Evolutionary conservation across 305 asterid species (phyloP), one percentile per base, ranked within the genome.

Genomic region (Withania somnifera): DNA sequence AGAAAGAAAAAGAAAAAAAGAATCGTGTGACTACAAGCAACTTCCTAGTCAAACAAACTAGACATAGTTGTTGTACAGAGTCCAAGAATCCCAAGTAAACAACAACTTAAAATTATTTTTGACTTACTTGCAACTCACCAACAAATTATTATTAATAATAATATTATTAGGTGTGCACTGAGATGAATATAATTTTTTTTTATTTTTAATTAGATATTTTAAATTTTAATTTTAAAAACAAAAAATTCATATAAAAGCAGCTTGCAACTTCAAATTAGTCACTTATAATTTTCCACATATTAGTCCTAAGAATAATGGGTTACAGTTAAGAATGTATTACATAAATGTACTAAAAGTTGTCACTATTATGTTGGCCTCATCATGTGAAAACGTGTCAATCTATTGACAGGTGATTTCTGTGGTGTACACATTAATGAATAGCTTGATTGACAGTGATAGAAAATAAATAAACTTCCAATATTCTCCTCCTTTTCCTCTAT

Each of bases 371-470:
- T 47, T 19, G 60, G 19, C 17, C 24, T 11, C 79, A 73, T 11
- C 79, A 73, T 45, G 60, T 73, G 79, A 47, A 73, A 73, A 73
- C 79, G 79, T 73, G 79, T 73, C 60, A 45, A 14, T 42, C 22
- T 45, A 11, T 71, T 45, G 22, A 24, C 78, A 71, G 57, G 78
- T 42, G 2, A 0, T 4, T 22, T 45, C 22, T 22, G 0, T 71
- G 57, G 3, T 42, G 79, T 73, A 17, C 20, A 73, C 36, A 24
- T 24, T 71, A 47, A 47, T 42, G 8, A 73, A 47, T 47, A 47
- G 38, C 24, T 73, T 15, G 40, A 73, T 7, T 73, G 58, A 73
- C 24, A 45, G 24, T 73, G 57, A 71, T 24, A 14, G 4, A 47
- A 11, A 22, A 7, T 45, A 9, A 47, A 73, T 3, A 11, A 24